A percentile compares a stretch with the other conserved stretches of the same genome.
Conservation (phyloP, 331 rosid species). For the Quercus tomentella region DNA sequence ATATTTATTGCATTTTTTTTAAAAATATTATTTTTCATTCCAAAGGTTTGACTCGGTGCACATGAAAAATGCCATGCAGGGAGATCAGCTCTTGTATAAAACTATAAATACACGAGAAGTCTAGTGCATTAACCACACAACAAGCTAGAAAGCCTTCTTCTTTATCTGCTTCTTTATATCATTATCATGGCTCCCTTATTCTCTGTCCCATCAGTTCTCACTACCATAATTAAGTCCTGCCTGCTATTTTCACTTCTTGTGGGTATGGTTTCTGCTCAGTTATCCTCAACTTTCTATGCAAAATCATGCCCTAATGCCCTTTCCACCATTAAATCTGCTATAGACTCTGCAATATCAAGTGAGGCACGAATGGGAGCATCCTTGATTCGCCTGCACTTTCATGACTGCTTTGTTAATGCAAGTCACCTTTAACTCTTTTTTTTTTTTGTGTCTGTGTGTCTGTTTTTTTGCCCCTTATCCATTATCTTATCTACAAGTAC, state of each 20-base stretch:
- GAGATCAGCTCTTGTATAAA: not conserved
- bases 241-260: constrained; percentile 18
- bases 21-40: no score
- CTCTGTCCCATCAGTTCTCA: not conserved
- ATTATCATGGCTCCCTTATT: constrained; percentile 11
- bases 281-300: constrained; percentile 44
- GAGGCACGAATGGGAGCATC: constrained; percentile 86
- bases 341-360: constrained; percentile 30
- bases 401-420: constrained; percentile 86
- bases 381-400: constrained; percentile 78
- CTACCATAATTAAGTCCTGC: not conserved
- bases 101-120: constrained; percentile 10
- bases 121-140: not conserved
- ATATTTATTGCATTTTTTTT: no score
- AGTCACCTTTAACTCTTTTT: constrained; percentile 12
- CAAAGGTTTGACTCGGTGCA: not conserved
- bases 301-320: constrained; percentile 46
- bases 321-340: constrained; percentile 38
- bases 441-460: no score
- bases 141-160: not conserved
- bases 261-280: constrained; percentile 41
- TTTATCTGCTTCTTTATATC: no score
- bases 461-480: no score
- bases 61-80: not conserved
- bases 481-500: no score